Evolutionary conservation across 1,284 basidiomycete species (phyloP), one percentile per base, ranked within the genome.

Genomic region (Ganoderma lingzhi): DNA sequence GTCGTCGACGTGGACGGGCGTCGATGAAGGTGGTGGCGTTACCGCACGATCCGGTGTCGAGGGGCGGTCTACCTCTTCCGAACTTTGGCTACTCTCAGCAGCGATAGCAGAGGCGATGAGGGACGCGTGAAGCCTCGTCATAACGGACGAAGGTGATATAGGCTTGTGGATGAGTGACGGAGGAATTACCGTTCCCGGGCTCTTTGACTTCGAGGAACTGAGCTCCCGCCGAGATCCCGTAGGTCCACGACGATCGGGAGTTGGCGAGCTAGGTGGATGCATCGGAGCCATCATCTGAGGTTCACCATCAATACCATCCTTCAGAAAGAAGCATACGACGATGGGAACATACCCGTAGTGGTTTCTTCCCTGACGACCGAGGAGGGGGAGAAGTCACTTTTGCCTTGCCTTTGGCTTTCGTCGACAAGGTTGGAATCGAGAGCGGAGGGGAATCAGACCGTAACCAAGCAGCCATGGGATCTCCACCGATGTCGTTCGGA

Each of bases 251-350:
- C 78, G 80, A 66, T 82, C 81, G 56, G 84, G 77, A 14, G 85
- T 87, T 8, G 89, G 89, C n/a, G 89, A 89, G 10, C 81, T 77
- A 19, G 87, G 86, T 14, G 68, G 68, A 32, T 62, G 66, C 19
- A 84, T 74, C 19, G 81, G 82, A 3, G 82, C 84, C 70, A 71
- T 66, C 48, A 65, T 67, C 63, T 69, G 44, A 0, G 35, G 1
- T 42, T 56, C 3, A 39, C 15, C 15, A n/a, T 68, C 10, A 68
- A 45, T n/a, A 42, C 1, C 5, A 39, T 28, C 23, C n/a, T 10
- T 14, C 12, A 23, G 12, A 3, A 17, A 42, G 14, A n/a, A 41
- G 23, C 39, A 61, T 41, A n/a, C 23, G n/a, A 42, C 39, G 23
- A 28, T n/a, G 41, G 23, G n/a, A 12, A 68, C 72, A 8, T 39